Evolutionary conservation across 768 basidiomycete species (phyloP).

Genomic region (Russula olivacea): DNA sequence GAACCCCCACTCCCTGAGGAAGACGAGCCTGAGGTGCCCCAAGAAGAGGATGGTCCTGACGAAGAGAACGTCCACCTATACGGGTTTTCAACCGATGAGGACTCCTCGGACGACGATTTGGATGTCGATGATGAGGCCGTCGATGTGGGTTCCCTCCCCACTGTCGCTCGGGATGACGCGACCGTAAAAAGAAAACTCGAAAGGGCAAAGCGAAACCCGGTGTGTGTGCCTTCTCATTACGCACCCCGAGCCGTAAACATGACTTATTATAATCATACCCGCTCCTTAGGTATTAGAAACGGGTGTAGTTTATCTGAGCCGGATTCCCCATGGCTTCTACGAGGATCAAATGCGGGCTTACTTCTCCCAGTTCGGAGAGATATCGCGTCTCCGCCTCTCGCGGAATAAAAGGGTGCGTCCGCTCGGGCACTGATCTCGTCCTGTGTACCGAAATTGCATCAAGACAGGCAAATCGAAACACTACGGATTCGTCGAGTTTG

Average conservation of each 20-base stretch:
- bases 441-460: background rate
- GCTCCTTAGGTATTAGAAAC: slow-evolving; percentile 50
- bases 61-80: slow-evolving; percentile 49
- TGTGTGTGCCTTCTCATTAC: slow-evolving; percentile 34
- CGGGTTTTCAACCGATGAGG: slow-evolving; percentile 73
- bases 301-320: slow-evolving; percentile 84
- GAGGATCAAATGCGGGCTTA: slow-evolving; percentile 91
- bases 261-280: slow-evolving; percentile 21
- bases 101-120: slow-evolving; percentile 73
- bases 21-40: slow-evolving; percentile 7
- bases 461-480: slow-evolving; percentile 96
- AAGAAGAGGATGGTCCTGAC: slow-evolving; percentile 31
- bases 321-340: slow-evolving; percentile 95
- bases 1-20: slow-evolving; percentile 3
- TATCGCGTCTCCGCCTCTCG: slow-evolving; percentile 83
- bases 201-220: slow-evolving; percentile 56
- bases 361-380: slow-evolving; percentile 90
- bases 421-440: background rate
- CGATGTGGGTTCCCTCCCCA: slow-evolving; percentile 72
- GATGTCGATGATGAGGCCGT: slow-evolving; percentile 47
- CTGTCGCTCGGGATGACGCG: slow-evolving; percentile 82
- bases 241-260: too few species aligned
- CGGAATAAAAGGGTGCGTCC: slow-evolving; percentile 80
- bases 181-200: slow-evolving; percentile 56
- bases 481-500: slow-evolving; percentile 95